Evolutionary conservation across 495 filamentous ascomycete genomes (phyloP), one percentile per base, ranked within the genome.

Genomic region (Jackrogersella minutella): DNA sequence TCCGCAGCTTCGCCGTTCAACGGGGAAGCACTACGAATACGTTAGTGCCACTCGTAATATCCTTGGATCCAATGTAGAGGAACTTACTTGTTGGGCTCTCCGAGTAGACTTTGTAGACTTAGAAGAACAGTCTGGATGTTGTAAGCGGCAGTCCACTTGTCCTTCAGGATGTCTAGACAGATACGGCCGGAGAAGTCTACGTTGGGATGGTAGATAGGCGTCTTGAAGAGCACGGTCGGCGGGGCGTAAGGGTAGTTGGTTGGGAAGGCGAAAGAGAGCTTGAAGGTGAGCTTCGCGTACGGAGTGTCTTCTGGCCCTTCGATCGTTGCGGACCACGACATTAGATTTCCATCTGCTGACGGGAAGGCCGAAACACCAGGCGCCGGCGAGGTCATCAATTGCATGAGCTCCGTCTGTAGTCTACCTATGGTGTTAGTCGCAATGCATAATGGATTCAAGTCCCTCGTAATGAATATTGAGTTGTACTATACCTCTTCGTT

Each of bases 341-440:
- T 87, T 43, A 99, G 86, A 81, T 97, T 96, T 74, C 91, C 91
- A 70, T 95, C 91, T 26, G 87, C 87, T 64, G 91, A 89, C 39
- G 95, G 95, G 74, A 99, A 99, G 56, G 96, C 96, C 44, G 93
- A 96, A 71, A 98, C 88, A 66, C 95, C 95, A 55, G 95, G 93
- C 2, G 93, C 92, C 6, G 93, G 87, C 24, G 92, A 92, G 67
- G 93, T 91, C 95, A 99, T 99, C 36, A 99, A 84, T 78, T 94
- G 89, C 93, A 98, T 97, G 53, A 99, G 84, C 77, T 99, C 95
- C 37, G 92, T 92, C 79, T 99, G 95, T 60, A 99, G 84, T 64
- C 94, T 98, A 77, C 22, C 2, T 10, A 51, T 8, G 13, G 24
- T 34, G 46, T 75, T 57, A 72, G 68, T n/a, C 50, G 62, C 30